Evolutionary conservation across 2,329 filamentous ascomycete genomes (phyloP).

Genomic region (Cladophialophora carrionii): DNA sequence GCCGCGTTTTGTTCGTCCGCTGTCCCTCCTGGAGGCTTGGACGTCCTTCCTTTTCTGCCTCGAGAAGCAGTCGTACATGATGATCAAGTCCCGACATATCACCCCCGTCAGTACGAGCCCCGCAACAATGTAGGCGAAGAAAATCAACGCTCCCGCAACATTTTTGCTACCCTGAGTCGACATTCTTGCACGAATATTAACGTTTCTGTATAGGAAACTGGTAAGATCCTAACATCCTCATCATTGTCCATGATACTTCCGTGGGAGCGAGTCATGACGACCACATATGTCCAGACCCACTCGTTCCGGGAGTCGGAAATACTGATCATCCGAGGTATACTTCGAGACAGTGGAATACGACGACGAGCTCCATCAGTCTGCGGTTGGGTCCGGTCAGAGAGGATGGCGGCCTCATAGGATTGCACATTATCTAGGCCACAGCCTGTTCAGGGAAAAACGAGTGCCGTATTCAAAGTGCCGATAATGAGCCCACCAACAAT

Average conservation of each 20-base stretch:
- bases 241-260: not conserved
- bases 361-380: not conserved
- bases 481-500: not conserved
- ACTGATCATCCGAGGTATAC: not conserved
- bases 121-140: conserved; percentile 27
- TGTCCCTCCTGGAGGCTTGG: not conserved
- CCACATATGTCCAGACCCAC: not conserved
- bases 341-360: not conserved
- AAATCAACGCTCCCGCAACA: conserved; percentile 23
- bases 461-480: not conserved
- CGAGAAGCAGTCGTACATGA: not conserved
- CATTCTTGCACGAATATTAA: not conserved
- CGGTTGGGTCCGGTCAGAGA: not conserved
- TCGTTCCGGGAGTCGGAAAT: not conserved
- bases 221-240: not conserved
- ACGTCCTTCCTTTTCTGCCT: not conserved
- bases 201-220: not conserved
- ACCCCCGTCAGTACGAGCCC: conserved; percentile 21
- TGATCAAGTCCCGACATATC: conserved; percentile 16
- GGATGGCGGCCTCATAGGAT: not conserved
- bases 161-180: not conserved
- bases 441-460: not conserved
- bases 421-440: not conserved
- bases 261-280: not conserved
- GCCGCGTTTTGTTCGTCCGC: not conserved